Percentiles rank a stretch among this genome's conserved stretches.
Evolutionary conservation across 148 eudicot genomes (phyloP).

Genomic region (Rheum nobile): DNA sequence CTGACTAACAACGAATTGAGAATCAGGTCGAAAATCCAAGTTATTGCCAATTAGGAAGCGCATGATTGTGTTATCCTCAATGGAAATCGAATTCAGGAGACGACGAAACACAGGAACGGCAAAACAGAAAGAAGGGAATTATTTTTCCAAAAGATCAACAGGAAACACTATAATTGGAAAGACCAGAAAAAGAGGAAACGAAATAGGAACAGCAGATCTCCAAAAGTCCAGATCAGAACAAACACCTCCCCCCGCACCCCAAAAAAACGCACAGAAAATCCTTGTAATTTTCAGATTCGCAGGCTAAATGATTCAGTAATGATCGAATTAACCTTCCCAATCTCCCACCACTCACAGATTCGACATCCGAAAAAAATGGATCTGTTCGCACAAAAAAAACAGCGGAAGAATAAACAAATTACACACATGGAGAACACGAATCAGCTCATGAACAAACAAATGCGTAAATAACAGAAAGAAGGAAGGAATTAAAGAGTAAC

Average conservation of each 20-base stretch:
- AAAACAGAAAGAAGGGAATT: not conserved
- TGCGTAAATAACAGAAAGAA: not conserved
- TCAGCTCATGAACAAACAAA: not conserved
- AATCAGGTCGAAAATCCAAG: not conserved
- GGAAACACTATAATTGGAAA: not conserved
- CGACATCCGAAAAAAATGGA: not conserved
- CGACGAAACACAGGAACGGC: not conserved
- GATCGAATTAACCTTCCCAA: not conserved
- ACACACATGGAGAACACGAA: not conserved
- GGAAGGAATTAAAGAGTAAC: not conserved
- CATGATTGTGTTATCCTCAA: not conserved
- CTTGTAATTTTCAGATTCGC: not conserved
- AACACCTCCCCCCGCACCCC: not conserved
- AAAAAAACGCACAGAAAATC: not conserved
- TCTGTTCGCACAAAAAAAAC: not conserved
- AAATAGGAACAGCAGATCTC: not conserved
- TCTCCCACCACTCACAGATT: not conserved
- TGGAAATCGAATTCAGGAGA: not conserved
- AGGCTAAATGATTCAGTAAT: not conserved
- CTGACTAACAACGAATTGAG: not conserved
- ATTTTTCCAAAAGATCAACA: not conserved
- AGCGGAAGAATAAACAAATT: not conserved
- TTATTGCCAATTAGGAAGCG: too few relatives aligned
- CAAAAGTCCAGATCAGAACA: slow-evolving; percentile 7
- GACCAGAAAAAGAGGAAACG: not conserved